Evolutionary conservation across 139 green algal species (phyloP), one percentile per base, ranked within the genome.

Genomic region (Chlamydomonas urium): DNA sequence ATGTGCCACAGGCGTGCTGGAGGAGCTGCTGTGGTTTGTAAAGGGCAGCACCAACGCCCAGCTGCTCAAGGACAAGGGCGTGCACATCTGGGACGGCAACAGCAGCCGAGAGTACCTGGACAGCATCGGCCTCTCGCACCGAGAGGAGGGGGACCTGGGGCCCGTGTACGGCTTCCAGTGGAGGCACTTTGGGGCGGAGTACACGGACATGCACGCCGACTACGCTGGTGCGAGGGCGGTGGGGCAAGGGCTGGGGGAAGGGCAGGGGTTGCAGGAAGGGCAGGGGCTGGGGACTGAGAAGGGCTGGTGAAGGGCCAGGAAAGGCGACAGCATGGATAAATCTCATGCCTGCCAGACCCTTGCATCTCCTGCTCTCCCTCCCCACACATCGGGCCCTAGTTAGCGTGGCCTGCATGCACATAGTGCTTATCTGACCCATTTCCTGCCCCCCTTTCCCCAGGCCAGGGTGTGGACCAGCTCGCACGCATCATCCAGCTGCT

Each of bases 161-260:
- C 95, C 96, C 0, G 95, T 99, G 48, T 99, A 99, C 66, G 96
- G 96, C 78, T 99, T 99, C 82, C 96, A 99, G 87, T 99, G 96
- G 96, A 86, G 96, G 14, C 96, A 99, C 81, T 99, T 99, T 88
- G 93, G 93, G 6, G 96, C 95, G 1, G 71, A 90, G 61, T 99
- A 99, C 84, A 86, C 59, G 8, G 81, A 96, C 88, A 98, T 97
- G 90, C 92, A 98, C 72, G 83, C 90, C n/a, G 91, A 98, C 81
- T 99, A 99, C 83, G 85, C 58, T 14, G 90, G 85, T 88, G 68
- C 1, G 80, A 17, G 4, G 19, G 60, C 4, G 6, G 26, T 33
- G 56, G 45, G 14, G 45, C 14, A 50, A 50, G 42, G 42, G 8
- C 8, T 8, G 42, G 14, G 42, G 42, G 42, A 14, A 50, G 42